Evolutionary conservation across 768 basidiomycete species (phyloP).

Genomic region (Termitomyces sp.): DNA sequence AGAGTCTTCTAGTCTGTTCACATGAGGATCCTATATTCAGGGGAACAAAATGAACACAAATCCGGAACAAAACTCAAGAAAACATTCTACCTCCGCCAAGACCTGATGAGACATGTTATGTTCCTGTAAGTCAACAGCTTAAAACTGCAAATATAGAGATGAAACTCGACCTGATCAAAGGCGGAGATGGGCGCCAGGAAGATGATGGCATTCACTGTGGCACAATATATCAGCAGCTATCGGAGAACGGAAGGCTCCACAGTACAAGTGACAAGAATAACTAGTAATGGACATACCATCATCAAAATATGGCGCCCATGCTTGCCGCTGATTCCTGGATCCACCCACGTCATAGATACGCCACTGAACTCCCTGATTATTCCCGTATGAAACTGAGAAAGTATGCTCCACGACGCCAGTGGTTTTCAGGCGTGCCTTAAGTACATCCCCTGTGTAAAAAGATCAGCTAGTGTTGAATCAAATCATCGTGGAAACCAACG

Average conservation of each 20-base stretch:
- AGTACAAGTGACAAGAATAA: not conserved
- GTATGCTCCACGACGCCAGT: constrained; percentile 79
- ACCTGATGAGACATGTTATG: constrained; percentile 33
- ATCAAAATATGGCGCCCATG: constrained; percentile 89
- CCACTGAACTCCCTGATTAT: constrained; percentile 64
- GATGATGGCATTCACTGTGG: constrained; percentile 81
- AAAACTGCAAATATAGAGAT: constrained; percentile 7
- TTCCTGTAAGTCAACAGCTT: constrained; percentile 11
- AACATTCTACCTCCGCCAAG: constrained; percentile 58
- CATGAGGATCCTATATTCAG: constrained; percentile 53
- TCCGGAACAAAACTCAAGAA: constrained; percentile 6
- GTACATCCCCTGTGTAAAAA: constrained; percentile 56
- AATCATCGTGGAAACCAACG: constrained; percentile 22
- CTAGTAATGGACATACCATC: constrained; percentile 52
- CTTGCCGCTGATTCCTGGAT: constrained; percentile 74
- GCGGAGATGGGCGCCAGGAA: constrained; percentile 87
- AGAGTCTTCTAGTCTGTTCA: constrained; percentile 81
- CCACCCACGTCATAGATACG: constrained; percentile 87
- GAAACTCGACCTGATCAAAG: constrained; percentile 61
- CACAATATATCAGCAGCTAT: constrained; percentile 6
- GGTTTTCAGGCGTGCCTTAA: constrained; percentile 81
- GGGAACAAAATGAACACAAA: constrained; percentile 11
- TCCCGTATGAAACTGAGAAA: constrained; percentile 61
- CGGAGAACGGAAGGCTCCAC: not conserved
- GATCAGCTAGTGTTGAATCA: constrained; percentile 15